Evolutionary conservation across 2,329 filamentous ascomycete species (phyloP).

Genomic region (Magnaporthales sp.): DNA sequence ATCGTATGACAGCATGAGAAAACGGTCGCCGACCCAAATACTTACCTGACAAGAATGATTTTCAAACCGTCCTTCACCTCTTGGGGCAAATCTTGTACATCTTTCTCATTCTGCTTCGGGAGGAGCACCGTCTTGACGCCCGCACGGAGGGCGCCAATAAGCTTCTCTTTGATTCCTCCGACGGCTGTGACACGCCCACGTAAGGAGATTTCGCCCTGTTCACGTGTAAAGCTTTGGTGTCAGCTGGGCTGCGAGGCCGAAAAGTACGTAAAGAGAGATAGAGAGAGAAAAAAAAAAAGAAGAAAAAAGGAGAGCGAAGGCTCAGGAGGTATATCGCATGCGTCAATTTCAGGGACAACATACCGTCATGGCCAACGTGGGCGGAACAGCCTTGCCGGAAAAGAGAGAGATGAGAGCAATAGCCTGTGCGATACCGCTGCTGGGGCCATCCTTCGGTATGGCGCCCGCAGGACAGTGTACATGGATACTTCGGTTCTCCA

Average conservation of each 20-base stretch:
- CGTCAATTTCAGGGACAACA: slow-evolving; percentile 18
- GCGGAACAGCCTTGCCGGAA: slow-evolving; percentile 74
- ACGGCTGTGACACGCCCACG: slow-evolving; percentile 88
- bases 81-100: slow-evolving; percentile 79
- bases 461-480: slow-evolving; percentile 94
- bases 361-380: slow-evolving; percentile 91
- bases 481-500: slow-evolving; percentile 89
- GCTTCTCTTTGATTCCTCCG: slow-evolving; percentile 96
- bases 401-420: slow-evolving; percentile 90
- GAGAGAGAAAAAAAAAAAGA: no score
- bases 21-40: slow-evolving; percentile 27
- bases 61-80: slow-evolving; percentile 83
- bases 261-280: slow-evolving; percentile 11
- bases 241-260: slow-evolving; percentile 13
- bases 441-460: slow-evolving; percentile 85
- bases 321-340: slow-evolving; percentile 4
- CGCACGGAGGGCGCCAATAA: slow-evolving; percentile 86
- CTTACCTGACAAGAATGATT: slow-evolving; percentile 83
- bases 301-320: slow-evolving; percentile 8
- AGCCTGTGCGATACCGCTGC: slow-evolving; percentile 87
- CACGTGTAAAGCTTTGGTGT: slow-evolving; percentile 13
- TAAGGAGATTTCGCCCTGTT: slow-evolving; percentile 62
- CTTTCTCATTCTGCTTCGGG: slow-evolving; percentile 82
- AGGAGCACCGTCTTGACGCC: slow-evolving; percentile 92
- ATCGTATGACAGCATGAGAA: slow-evolving; percentile 27